Evolutionary conservation across 78 protist species (phyloP), one percentile per base, ranked within the genome.

Genomic region (Paulinella micropora): DNA sequence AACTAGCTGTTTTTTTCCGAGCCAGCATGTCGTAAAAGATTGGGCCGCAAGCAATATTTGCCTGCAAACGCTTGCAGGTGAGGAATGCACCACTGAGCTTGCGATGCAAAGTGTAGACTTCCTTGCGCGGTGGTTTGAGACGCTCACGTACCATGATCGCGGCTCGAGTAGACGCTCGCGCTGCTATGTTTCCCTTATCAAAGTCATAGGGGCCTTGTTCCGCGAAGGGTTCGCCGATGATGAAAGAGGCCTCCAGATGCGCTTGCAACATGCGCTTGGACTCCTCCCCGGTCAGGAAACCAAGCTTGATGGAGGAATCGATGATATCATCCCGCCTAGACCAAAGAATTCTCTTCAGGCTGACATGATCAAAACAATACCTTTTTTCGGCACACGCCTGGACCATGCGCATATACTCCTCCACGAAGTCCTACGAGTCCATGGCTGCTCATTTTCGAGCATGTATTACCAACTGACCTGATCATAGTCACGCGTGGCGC

Each of bases 251-350:
- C 29, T 81, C 34, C 3, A 73, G 39, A 32, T 95, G 97, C 35
- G 96, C 96, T 26, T 92, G 93, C 6, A 87, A 39, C 97, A 95
- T 95, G 38, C 26, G 9, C 23, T 32, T n/a, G 36, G 88, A 37
- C 81, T 95, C 97, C 67, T 94, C 94, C 38, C 97, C 97, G 0
- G 96, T 95, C 38, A 95, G 91, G 39, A 92, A 95, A 28, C 96
- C 96, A 6, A 95, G 90, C 73, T 87, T 37, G 9, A 39, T 29
- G 31, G 96, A 95, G 37, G 83, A 41, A 26, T 92, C 92, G 0
- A 94, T 6, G 9, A 94, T 40, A 9, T 29, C 36, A 6, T 92
- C 89, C 0, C 39, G 23, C 51, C 92, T 82, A 26, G 3, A 40
- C n/a, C 3, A 3, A 4, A 40, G 67, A 3, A 4, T 4, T 3